These are phyloP conservation scores for Trichocomaceae sp. DNA, from an alignment of 2,329 filamentous ascomycete species.

Conservation along the genomic window DNA sequence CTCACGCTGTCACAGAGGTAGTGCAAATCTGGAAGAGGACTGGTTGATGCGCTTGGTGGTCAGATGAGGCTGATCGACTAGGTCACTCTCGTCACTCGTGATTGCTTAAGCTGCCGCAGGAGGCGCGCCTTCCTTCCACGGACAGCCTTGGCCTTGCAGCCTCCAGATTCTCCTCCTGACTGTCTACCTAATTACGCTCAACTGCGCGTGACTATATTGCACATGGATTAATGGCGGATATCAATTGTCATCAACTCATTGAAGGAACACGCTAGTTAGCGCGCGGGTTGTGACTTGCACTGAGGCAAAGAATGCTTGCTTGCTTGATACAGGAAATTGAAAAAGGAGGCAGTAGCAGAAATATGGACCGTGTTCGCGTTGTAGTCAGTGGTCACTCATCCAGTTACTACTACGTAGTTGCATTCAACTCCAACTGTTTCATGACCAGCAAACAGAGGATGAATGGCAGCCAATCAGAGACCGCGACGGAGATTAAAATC, in stretches of 20 bases:
- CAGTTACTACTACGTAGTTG: no score
- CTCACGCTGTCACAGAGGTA: neutral
- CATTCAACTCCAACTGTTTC: no score
- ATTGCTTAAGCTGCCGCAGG: slow-evolving; percentile 3
- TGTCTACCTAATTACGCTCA: neutral
- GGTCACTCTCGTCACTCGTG: neutral
- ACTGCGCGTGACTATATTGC: neutral
- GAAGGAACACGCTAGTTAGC: neutral
- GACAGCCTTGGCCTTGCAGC: neutral
- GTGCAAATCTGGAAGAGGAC: no score
- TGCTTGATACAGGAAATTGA: neutral
- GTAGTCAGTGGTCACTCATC: neutral
- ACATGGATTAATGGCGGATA: neutral
- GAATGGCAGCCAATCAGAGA: neutral
- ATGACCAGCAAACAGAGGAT: neutral
- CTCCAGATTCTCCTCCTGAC: neutral
- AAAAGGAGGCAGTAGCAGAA: neutral
- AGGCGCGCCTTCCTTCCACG: slow-evolving; percentile 4
- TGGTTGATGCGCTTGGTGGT: no score
- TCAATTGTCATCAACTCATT: neutral
- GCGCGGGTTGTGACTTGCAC: neutral
- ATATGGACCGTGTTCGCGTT: neutral
- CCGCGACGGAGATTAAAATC: neutral
- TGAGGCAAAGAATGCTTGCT: neutral
- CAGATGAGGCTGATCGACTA: slow-evolving; percentile 13